These are phyloP conservation scores for Lagenaria siceraria DNA, from an alignment of 306 rosid species.

Conservation along the genomic window DNA sequence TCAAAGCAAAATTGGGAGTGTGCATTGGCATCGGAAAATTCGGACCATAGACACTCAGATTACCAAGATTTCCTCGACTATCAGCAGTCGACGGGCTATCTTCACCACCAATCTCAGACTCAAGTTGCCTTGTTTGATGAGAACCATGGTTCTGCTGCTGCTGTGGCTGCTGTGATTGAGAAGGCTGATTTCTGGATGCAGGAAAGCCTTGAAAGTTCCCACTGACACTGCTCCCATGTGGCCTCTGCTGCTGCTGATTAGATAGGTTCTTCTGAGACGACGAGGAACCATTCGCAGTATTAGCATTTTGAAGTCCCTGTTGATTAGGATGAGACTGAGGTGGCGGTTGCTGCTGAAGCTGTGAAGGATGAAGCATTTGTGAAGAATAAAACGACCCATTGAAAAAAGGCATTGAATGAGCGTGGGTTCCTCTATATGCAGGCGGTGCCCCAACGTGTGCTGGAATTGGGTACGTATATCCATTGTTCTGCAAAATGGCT, in stretches of 20 bases:
- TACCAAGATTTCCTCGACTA: conserved; percentile 43
- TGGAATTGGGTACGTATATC: conserved; percentile 76
- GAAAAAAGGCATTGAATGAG: conserved; percentile 68
- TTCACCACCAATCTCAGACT: conserved; percentile 68
- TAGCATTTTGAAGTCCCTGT: conserved; percentile 59
- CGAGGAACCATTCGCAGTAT: conserved; percentile 55
- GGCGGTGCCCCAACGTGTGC: conserved; percentile 84
- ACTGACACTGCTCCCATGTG: conserved; percentile 32
- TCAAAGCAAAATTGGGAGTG: conserved; percentile 52
- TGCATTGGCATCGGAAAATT: conserved; percentile 68
- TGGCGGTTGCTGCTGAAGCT: conserved; percentile 50
- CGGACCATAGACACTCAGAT: conserved; percentile 58
- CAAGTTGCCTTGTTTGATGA: conserved; percentile 54
- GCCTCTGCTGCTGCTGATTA: conserved; percentile 71
- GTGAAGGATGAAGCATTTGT: conserved; percentile 81
- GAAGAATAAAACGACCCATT: conserved; percentile 79
- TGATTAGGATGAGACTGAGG: conserved; percentile 58
- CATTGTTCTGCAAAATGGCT: conserved; percentile 80
- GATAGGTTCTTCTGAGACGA: conserved; percentile 82
- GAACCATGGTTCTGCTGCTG: conserved; percentile 42
- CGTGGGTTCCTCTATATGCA: conserved; percentile 69
- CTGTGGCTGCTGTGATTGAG: conserved; percentile 35
- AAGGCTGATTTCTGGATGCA: conserved; percentile 40
- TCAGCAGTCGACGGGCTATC: conserved; percentile 86
- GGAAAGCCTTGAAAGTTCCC: conserved; percentile 71